A percentile compares a stretch with the other conserved stretches of the same genome.
Evolutionary conservation across 768 basidiomycete species (phyloP).

Genomic region (Rhodotorula toruloides): DNA sequence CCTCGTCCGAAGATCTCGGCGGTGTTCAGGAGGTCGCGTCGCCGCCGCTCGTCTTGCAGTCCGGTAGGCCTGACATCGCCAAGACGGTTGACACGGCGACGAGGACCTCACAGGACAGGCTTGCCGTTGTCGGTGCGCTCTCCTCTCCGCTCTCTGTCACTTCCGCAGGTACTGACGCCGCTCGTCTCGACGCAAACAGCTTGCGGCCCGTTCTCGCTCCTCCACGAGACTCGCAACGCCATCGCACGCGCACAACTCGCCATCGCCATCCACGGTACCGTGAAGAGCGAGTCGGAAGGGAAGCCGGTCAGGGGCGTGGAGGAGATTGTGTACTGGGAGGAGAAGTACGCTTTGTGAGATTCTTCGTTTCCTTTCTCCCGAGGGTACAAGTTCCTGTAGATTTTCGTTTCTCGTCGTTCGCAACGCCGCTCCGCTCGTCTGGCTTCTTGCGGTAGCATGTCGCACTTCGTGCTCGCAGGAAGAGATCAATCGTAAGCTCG

Average conservation of each 20-base stretch:
- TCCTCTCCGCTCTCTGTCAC: too few species aligned
- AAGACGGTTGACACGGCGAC: conserved; percentile 36
- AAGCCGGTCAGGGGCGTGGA: conserved; percentile 37
- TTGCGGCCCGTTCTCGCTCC: conserved; percentile 45
- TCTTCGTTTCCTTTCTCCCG: too few species aligned
- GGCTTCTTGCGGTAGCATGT: too few species aligned
- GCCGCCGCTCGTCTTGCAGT: background rate
- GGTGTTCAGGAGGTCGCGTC: background rate
- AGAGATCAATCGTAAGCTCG: too few species aligned
- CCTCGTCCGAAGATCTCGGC: background rate
- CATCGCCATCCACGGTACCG: too few species aligned
- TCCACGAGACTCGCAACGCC: conserved; percentile 47
- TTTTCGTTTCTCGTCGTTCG: too few species aligned
- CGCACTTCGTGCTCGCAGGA: too few species aligned
- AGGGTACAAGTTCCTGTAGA: too few species aligned
- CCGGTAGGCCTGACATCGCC: conserved; percentile 39
- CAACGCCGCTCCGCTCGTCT: too few species aligned
- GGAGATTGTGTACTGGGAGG: conserved; percentile 46
- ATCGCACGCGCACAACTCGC: conserved; percentile 45
- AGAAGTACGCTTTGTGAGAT: conserved; percentile 5
- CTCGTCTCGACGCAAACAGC: background rate
- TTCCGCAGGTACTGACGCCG: background rate
- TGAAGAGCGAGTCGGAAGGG: conserved; percentile 41
- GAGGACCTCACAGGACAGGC: conserved; percentile 35
- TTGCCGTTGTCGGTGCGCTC: conserved; percentile 43